phyloP scores from a whole-genome alignment of 805 yeast species.

The Sugiyamaella chiloensis region DNA sequence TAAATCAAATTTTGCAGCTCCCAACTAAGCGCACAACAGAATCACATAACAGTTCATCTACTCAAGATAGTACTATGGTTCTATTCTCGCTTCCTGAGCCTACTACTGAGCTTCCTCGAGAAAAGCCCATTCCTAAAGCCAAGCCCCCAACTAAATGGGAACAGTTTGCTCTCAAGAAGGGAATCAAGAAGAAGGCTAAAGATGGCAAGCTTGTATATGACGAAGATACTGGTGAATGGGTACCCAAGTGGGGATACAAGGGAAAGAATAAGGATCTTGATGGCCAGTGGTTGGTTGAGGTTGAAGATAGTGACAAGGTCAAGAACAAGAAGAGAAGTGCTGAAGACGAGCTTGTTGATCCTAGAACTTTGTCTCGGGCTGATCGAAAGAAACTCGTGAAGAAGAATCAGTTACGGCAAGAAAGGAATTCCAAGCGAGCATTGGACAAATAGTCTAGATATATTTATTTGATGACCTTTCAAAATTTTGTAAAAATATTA shows the following conservation, averaged over 20 bases:
- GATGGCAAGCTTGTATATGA: conserved; percentile 87
- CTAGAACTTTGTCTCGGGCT: conserved; percentile 74
- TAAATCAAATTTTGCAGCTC: conserved; percentile 84
- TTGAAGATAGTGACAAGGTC: conserved; percentile 76
- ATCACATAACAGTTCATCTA: conserved; percentile 53
- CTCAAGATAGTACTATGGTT: conserved; percentile 66
- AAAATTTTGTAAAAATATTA: too few species aligned
- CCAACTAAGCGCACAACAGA: conserved; percentile 89
- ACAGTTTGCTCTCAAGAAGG: conserved; percentile 91
- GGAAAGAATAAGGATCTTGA: conserved; percentile 88
- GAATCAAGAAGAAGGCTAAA: conserved; percentile 85
- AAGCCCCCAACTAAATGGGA: conserved; percentile 97
- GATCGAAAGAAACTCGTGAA: conserved; percentile 83
- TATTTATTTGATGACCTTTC: not conserved
- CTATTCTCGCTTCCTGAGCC: conserved; percentile 85
- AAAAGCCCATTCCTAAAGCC: conserved; percentile 89
- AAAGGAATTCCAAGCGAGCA: conserved; percentile 53
- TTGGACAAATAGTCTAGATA: conserved; percentile 25
- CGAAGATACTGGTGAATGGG: conserved; percentile 92
- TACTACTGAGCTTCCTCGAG: conserved; percentile 80
- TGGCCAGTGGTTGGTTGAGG: conserved; percentile 93
- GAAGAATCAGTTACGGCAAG: conserved; percentile 81
- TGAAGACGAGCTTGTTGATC: conserved; percentile 67
- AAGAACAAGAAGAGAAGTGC: conserved; percentile 38
- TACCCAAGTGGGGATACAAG: conserved; percentile 96